These are phyloP conservation scores for Loxodes magnus DNA, from an alignment of 73 alveolate species.

Conservation along the genomic window DNA sequence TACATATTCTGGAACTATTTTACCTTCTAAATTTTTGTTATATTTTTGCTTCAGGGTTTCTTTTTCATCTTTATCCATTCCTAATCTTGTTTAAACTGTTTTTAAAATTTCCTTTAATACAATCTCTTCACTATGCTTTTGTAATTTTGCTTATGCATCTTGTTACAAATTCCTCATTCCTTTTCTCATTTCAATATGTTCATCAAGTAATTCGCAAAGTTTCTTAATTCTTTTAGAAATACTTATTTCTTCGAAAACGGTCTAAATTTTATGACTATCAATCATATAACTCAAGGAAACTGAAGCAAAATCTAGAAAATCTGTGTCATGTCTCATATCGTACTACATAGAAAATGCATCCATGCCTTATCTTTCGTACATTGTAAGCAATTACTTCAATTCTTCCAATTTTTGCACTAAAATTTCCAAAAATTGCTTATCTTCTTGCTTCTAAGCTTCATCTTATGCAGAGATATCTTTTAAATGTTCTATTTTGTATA, in stretches of 20 bases:
- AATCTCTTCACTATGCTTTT: constrained; percentile 8
- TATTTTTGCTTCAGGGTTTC: constrained; percentile 12
- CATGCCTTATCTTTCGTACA: background rate
- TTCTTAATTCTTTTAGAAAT: background rate
- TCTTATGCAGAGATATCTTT: background rate
- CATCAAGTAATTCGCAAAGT: constrained; percentile 3
- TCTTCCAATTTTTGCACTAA: background rate
- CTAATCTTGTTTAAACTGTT: background rate
- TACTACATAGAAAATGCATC: constrained; percentile 2
- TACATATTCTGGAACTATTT: constrained; percentile 41
- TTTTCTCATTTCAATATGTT: constrained; percentile 6
- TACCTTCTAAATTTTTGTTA: constrained; percentile 36
- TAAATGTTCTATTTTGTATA: background rate
- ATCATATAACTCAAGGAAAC: constrained; percentile 4
- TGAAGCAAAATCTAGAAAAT: background rate
- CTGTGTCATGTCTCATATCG: constrained; percentile 8
- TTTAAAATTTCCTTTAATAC: constrained; percentile 9
- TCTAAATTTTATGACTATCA: constrained; percentile 1
- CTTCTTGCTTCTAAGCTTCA: constrained; percentile 8
- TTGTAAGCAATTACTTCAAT: background rate
- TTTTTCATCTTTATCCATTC: constrained; percentile 15
- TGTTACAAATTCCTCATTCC: constrained; percentile 2
- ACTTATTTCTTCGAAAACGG: background rate
- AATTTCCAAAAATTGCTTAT: background rate
- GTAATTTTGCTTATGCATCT: constrained; percentile 11